These are phyloP conservation scores for Talaromyces sp. DNA, from an alignment of 2,329 filamentous ascomycete genomes.

Conservation along the genomic window DNA sequence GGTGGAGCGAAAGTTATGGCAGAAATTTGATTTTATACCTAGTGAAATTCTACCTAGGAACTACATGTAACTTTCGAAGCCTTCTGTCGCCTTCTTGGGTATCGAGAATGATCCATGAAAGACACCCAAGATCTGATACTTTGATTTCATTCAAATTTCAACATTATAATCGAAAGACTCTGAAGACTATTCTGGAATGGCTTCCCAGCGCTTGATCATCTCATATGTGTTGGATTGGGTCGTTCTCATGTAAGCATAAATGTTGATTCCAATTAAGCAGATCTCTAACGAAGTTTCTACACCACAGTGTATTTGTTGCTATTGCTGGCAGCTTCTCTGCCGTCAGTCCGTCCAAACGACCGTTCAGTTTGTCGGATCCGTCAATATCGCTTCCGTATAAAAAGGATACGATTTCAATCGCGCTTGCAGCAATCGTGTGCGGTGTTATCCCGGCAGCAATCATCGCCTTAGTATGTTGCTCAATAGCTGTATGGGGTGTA, in stretches of 20 bases:
- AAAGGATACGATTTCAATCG: slow-evolving; percentile 69
- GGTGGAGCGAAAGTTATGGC: neutral
- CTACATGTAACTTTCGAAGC: neutral
- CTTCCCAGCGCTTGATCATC: neutral
- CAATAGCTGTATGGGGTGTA: slow-evolving; percentile 68
- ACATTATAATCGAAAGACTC: neutral
- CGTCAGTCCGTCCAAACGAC: neutral
- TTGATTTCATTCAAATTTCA: neutral
- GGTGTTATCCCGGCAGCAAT: slow-evolving; percentile 63
- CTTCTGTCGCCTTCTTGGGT: neutral
- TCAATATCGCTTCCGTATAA: slow-evolving; percentile 4
- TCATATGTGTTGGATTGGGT: slow-evolving; percentile 4
- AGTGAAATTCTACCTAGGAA: neutral
- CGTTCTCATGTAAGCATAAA: neutral
- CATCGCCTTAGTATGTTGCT: slow-evolving; percentile 64
- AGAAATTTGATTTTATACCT: neutral
- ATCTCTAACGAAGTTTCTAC: neutral
- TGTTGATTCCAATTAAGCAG: neutral
- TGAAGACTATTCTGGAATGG: neutral
- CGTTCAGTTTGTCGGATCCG: neutral
- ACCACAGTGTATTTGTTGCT: neutral
- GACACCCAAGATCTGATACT: neutral
- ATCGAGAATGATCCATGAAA: neutral
- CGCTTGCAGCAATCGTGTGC: slow-evolving; percentile 60
- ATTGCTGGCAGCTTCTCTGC: neutral